Evolutionary conservation across 139 green algal genomes (phyloP).

Genomic region (Micractinium conductrix): DNA sequence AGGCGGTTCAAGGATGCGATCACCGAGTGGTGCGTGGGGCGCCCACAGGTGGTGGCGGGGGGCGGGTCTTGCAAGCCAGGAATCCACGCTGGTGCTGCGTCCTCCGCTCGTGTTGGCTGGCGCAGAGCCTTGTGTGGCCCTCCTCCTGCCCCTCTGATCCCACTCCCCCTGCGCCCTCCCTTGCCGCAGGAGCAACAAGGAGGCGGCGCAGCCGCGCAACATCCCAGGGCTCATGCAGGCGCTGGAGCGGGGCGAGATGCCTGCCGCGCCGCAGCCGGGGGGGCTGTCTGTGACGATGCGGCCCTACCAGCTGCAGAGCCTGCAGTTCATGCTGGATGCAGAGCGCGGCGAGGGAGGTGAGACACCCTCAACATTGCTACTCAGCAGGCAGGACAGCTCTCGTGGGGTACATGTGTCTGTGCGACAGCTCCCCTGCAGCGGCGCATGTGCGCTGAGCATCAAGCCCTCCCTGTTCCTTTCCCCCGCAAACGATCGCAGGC

Average conservation of each 20-base stretch:
- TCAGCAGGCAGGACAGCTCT: too few species aligned
- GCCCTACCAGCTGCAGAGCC: not conserved
- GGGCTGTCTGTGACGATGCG: conserved; percentile 57
- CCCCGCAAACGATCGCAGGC: too few species aligned
- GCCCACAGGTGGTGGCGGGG: too few species aligned
- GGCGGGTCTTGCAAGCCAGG: not conserved
- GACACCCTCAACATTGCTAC: not conserved
- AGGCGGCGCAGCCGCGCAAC: not conserved
- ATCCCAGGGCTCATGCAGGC: conserved; percentile 43
- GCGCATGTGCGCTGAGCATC: too few species aligned
- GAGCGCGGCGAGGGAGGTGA: not conserved
- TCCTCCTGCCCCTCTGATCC: not conserved
- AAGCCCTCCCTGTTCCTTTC: too few species aligned
- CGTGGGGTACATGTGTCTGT: too few species aligned
- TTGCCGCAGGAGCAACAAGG: conserved; percentile 8
- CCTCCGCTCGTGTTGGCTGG: too few species aligned
- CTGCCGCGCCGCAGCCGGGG: conserved; percentile 51
- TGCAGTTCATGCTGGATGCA: too few species aligned
- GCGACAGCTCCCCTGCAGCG: too few species aligned
- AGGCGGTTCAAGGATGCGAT: not conserved
- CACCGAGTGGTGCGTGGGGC: conserved; percentile 13
- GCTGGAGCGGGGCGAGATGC: conserved; percentile 50
- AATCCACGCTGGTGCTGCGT: too few species aligned
- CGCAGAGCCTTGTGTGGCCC: not conserved
- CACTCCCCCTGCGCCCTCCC: not conserved